These are phyloP conservation scores for Penicillium crustosum DNA, from an alignment of 2,329 filamentous ascomycete genomes.

Conservation along the genomic window DNA sequence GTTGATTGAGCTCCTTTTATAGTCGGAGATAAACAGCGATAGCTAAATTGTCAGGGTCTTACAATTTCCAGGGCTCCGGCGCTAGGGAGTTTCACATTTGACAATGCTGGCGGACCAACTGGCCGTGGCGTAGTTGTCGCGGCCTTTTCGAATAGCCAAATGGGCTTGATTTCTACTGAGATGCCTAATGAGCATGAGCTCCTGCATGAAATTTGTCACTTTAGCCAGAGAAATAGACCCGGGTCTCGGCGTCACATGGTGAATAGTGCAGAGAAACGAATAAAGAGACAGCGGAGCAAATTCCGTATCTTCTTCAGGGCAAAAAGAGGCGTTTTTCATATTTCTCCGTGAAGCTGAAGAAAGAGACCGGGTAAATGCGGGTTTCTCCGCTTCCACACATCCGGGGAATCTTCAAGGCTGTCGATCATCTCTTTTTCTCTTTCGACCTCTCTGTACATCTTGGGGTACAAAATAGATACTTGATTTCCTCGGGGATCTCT, in stretches of 20 bases:
- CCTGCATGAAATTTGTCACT: neutral
- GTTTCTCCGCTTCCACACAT: neutral
- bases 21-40: neutral
- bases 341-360: constrained; percentile 3
- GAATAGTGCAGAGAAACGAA: neutral
- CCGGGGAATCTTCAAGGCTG: neutral
- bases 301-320: constrained; percentile 14
- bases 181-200: neutral
- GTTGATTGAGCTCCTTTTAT: constrained; percentile 4
- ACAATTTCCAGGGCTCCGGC: neutral
- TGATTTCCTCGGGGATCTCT: too few species aligned
- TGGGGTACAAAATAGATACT: too few species aligned
- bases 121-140: constrained; percentile 23
- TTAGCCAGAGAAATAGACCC: neutral
- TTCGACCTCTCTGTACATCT: neutral
- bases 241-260: neutral
- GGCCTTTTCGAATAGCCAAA: constrained; percentile 6
- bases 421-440: neutral
- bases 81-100: constrained; percentile 4
- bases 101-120: constrained; percentile 10
- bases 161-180: neutral
- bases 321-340: constrained; percentile 6
- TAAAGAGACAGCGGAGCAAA: constrained; percentile 6
- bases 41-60: neutral
- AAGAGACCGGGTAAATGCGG: constrained; percentile 5